Percentiles rank a stretch among this genome's conserved stretches.
phyloP scores from a whole-genome alignment of 495 filamentous ascomycete species.

The Symbiotaphrina buchneri region DNA sequence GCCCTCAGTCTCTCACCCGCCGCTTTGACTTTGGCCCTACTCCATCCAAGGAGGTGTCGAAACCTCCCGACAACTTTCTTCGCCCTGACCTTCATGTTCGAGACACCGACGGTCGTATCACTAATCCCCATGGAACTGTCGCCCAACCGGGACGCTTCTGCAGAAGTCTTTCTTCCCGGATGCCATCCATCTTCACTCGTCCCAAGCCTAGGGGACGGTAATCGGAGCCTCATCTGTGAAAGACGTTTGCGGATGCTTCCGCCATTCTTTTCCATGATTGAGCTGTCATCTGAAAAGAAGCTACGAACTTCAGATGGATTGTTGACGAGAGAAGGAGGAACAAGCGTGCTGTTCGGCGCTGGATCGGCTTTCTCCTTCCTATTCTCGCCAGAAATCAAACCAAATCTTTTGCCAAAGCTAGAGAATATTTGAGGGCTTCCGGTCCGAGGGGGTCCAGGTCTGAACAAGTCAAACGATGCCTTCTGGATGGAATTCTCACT shows the following conservation, averaged over 20 bases:
- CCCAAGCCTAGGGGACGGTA: background rate
- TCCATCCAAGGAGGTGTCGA: too few species aligned
- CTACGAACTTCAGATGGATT: constrained; percentile 14
- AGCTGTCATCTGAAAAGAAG: constrained; percentile 20
- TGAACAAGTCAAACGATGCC: background rate
- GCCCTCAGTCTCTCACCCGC: too few species aligned
- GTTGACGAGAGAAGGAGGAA: constrained; percentile 8
- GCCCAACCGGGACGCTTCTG: background rate
- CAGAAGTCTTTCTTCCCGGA: constrained; percentile 4
- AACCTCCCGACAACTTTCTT: background rate
- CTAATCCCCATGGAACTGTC: background rate
- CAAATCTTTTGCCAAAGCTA: too few species aligned
- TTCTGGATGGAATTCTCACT: too few species aligned
- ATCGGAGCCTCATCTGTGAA: constrained; percentile 9
- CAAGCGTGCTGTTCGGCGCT: constrained; percentile 11
- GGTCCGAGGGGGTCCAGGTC: background rate
- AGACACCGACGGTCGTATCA: background rate
- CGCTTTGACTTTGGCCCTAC: too few species aligned
- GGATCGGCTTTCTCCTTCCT: background rate
- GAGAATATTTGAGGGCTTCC: too few species aligned
- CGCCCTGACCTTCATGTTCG: background rate
- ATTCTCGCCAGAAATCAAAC: too few species aligned
- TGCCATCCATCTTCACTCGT: background rate
- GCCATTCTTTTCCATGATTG: constrained; percentile 5
- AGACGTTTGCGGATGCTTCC: constrained; percentile 11